Evolutionary conservation across 495 filamentous ascomycete species (phyloP).

Genomic region (Chaetomidium leptoderma): DNA sequence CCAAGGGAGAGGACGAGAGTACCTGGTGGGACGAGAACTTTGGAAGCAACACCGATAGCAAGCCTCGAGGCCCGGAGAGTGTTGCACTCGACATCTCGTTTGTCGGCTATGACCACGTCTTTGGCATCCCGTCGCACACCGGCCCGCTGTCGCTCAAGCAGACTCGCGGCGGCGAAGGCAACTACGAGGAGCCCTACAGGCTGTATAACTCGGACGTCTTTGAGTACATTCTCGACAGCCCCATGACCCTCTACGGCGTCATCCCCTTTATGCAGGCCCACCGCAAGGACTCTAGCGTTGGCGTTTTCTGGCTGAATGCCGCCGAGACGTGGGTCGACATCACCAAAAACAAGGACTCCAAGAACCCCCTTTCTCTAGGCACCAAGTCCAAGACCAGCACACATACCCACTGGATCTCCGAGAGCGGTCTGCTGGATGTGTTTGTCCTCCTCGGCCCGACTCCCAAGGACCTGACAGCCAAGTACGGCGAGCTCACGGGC

Average conservation of each 20-base stretch:
- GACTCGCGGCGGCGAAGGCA: conserved; percentile 80
- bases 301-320: conserved; percentile 97
- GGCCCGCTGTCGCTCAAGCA: conserved; percentile 81
- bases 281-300: conserved; percentile 85
- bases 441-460: conserved; percentile 92
- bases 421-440: conserved; percentile 80
- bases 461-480: conserved; percentile 70
- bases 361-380: conserved; percentile 74
- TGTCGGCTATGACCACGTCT: conserved; percentile 86
- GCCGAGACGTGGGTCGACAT: conserved; percentile 98
- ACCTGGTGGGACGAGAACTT: conserved; percentile 98
- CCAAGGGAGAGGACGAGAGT: conserved; percentile 61
- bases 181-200: conserved; percentile 88
- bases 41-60: conserved; percentile 88
- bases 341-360: conserved; percentile 68
- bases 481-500: conserved; percentile 91
- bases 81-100: conserved; percentile 88
- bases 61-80: conserved; percentile 84
- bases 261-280: conserved; percentile 98
- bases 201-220: conserved; percentile 96
- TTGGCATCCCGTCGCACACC: conserved; percentile 91
- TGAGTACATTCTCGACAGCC: conserved; percentile 92
- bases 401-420: conserved; percentile 95
- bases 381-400: conserved; percentile 64
- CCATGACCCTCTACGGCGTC: conserved; percentile 95